Evolutionary conservation across 306 rosid species (phyloP), one percentile per base, ranked within the genome.

Genomic region (Ceratonia siliqua): DNA sequence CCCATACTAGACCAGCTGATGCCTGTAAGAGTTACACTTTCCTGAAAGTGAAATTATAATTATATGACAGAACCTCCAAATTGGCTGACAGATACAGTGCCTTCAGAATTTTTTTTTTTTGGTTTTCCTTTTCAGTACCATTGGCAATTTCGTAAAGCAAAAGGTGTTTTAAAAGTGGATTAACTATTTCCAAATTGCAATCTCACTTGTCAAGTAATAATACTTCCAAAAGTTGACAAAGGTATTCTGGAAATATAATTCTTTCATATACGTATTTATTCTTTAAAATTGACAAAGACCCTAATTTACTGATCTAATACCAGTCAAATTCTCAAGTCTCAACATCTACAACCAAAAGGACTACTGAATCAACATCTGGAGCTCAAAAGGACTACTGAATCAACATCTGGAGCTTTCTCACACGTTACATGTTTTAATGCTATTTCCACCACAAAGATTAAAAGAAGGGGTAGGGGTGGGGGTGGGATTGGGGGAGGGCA

Each of bases 371-470:
- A 79, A 38, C 48, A n/a, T 56, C 58, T 21, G 49, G 22, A 62
- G 56, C 24, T 50, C 46, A 33, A 33, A 70, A 39, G 75, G 36
- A 33, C 53, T 20, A 5, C 57, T 21, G 73, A 62, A 52, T 62
- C 83, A 79, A 38, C 48, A n/a, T 56, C 58, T 21, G 49, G 22
- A 62, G 56, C 24, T 50, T 78, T 64, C 45, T 76, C 50, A 52
- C 81, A 4, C 8, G 52, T 42, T 9, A 55, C 20, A 30, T 33
- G 32, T 4, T 28, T n/a, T 59, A 59, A 43, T 18, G 75, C 36
- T 52, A 52, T 10, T 21, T 48, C 41, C 61, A 27, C n/a, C 22
- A 24, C 53, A 50, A 66, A 61, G 45, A 11, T 18, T 36, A 36
- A 8, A 62, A 62, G 43, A 35, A 53, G 30, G 2, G 1, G 32